Evolutionary conservation across 1,284 basidiomycete species (phyloP), one percentile per base, ranked within the genome.

Genomic region (Malassezia yamatoensis): DNA sequence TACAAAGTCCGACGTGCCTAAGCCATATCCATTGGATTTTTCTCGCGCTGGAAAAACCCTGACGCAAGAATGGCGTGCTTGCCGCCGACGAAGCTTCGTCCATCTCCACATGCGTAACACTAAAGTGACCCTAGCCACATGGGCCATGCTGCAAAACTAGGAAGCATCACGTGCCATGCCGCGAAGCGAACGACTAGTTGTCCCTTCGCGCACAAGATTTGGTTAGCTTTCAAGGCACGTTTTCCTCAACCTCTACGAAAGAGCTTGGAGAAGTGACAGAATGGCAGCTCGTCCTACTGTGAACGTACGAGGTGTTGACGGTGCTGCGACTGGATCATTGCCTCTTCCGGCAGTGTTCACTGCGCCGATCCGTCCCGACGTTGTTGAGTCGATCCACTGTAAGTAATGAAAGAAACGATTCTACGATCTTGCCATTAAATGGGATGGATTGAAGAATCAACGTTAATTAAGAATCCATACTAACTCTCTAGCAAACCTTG

Each of bases 371-470:
- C 84, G 93, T 79, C 85, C 93, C 76, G 93, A 99, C 83, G 90
- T 99, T 64, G 91, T 99, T 70, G 83, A 88, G 71, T 88, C 90
- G 78, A 90, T 98, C 64, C 90, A 98, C 88, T 98, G 90, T 94
- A 77, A 81, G 90, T 78, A 20, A 13, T 7, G 6, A 21, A 2
- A 20, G 13, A 12, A 32, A 16, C 16, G 15, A 24, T 20, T n/a
- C 41, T 20, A 13, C 39, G 13, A 10, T 9, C 24, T 29, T 29
- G 4, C 24, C 39, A 15, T 7, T 10, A 8, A n/a, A 11, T 41
- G 7, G 7, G 16, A 41, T 15, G 39, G 16, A 8, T 10, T 9
- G 9, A 15, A 41, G 16, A 41, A 16, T 41, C 39, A 13, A 11
- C 7, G n/a, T 21, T 35, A 46, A 32, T 29, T 46, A 16, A 9